Base-by-base conservation (phyloP, 1,284 basidiomycete genomes). In the Schizopora paradoxa region DNA sequence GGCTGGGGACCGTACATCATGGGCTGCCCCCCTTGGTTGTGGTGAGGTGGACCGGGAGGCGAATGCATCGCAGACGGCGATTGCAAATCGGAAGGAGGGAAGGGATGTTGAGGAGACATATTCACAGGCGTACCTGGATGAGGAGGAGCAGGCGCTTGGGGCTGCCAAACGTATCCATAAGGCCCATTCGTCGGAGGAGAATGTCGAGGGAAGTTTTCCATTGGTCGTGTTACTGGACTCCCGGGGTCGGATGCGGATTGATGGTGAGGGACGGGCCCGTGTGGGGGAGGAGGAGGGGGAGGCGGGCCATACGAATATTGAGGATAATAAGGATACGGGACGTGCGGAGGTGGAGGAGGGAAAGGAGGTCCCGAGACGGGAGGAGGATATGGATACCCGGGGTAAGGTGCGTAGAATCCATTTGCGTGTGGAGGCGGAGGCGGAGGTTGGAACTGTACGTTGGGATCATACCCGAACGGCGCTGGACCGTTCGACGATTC, bases 401-500 rank as follows among this genome's bases (percentile, higher is more conserved):
- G 66, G 26, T 58, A 63, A 7, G 56, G 43, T 5, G 48, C 13
- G 39, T 65, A 66, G 6, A 58, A 57, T 11, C 25, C 19, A n/a
- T n/a, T n/a, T 11, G 35, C 11, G 18, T 37, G 13, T 18, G 56
- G 55, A n/a, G n/a, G n/a, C n/a, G n/a, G n/a, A 14, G 66, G 60
- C 38, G 63, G 58, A 35, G 63, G 72, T 33, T 59, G 60, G 34
- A 67, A 57, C 26, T 63, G 64, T 45, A 72, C 74, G 18, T 68
- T 58, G 27, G 67, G 66, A 41, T 83, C 81, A 49, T 78, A 82
- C n/a, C n/a, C n/a, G n/a, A n/a, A n/a, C n/a, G n/a, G n/a, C 26
- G 68, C 59, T 28, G 65, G 55, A 16, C 64, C 54, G 45, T 65
- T 53, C 4, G 72, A 66, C 16, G 72, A 65, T 43, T 87, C 85